phyloP scores from a whole-genome alignment of 148 eudicot species.

The Arbutus unedo region DNA sequence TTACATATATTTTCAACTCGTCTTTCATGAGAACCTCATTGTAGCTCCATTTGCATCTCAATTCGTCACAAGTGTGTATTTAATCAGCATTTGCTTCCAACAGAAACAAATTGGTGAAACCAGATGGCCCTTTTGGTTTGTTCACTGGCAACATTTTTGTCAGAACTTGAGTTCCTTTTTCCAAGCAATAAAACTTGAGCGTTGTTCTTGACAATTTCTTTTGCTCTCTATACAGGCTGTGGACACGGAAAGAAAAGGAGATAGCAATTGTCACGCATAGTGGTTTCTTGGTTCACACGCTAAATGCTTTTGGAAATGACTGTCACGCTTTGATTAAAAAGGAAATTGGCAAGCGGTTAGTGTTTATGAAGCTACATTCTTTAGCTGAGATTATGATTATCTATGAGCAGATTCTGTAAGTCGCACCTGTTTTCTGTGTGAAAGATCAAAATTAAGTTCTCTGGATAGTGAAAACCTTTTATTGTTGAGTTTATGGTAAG shows the following conservation, averaged over 20 bases:
- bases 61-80: background rate
- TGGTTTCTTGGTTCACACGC: constrained; percentile 79
- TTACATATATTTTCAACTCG: background rate
- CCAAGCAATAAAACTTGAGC: background rate
- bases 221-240: constrained; percentile 47
- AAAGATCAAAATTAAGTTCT: background rate
- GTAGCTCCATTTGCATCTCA: background rate
- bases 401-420: background rate
- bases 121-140: background rate
- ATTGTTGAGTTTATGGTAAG: background rate
- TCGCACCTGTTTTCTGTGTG: background rate
- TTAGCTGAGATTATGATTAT: background rate
- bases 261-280: constrained; percentile 94
- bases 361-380: constrained; percentile 7
- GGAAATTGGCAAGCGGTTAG: constrained; percentile 74
- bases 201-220: constrained; percentile 17
- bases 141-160: background rate
- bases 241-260: constrained; percentile 82
- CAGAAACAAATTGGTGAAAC: background rate
- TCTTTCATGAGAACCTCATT: background rate
- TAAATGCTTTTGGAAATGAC: constrained; percentile 58
- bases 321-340: constrained; percentile 65
- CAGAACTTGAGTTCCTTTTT: background rate
- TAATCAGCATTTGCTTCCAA: background rate
- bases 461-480: background rate